Percentiles rank a stretch among this genome's conserved stretches.
Evolutionary conservation across 805 yeast genomes (phyloP).

Genomic region (Wickerhamomyces alni): DNA sequence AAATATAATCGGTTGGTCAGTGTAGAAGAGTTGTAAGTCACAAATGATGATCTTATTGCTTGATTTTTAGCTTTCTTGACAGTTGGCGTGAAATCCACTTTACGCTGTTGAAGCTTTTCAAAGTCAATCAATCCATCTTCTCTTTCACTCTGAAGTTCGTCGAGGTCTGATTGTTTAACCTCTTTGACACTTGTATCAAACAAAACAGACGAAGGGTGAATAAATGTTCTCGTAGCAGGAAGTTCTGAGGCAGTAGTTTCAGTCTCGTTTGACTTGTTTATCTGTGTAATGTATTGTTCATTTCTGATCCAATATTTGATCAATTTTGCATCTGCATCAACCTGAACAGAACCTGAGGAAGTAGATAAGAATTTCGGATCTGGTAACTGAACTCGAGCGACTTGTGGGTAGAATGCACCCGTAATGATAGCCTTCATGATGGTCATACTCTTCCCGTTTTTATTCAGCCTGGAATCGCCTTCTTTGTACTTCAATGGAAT

Average conservation of each 20-base stretch:
- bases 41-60: slow-evolving; percentile 47
- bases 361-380: slow-evolving; percentile 69
- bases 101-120: slow-evolving; percentile 21
- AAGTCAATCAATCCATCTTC: slow-evolving; percentile 37
- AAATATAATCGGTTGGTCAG: slow-evolving; percentile 64
- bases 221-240: slow-evolving; percentile 68
- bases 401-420: slow-evolving; percentile 78
- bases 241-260: slow-evolving; percentile 22
- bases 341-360: slow-evolving; percentile 72
- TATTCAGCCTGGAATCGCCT: slow-evolving; percentile 34
- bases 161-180: slow-evolving; percentile 18
- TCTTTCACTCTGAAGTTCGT: slow-evolving; percentile 23
- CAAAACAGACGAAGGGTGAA: slow-evolving; percentile 81
- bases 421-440: slow-evolving; percentile 65
- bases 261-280: slow-evolving; percentile 6
- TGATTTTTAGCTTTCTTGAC: slow-evolving; percentile 25
- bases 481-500: slow-evolving; percentile 47
- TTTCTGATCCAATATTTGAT: slow-evolving; percentile 71
- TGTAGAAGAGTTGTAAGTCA: slow-evolving; percentile 55
- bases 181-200: slow-evolving; percentile 41
- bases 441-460: slow-evolving; percentile 42
- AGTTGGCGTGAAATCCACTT: slow-evolving; percentile 37
- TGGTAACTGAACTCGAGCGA: slow-evolving; percentile 77
- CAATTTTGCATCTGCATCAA: slow-evolving; percentile 75
- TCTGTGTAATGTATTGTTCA: slow-evolving; percentile 37